A percentile compares a stretch with the other conserved stretches of the same genome.
Evolutionary conservation across 257 asterid species (phyloP).

Genomic region (Thymus quinquecostatus): DNA sequence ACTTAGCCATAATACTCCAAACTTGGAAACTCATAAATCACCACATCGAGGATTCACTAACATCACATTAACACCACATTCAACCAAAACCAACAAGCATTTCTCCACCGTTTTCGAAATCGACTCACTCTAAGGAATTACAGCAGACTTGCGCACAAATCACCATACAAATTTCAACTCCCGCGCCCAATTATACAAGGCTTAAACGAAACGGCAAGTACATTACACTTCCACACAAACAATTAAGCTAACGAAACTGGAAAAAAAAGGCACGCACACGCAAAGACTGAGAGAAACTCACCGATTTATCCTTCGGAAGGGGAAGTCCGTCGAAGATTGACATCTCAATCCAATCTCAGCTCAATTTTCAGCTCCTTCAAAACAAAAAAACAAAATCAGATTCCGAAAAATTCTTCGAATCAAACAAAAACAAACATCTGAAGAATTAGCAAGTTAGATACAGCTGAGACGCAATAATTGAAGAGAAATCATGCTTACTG

Average conservation of each 20-base stretch:
- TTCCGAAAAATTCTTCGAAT: constrained; percentile 12
- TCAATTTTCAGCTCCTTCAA: constrained; percentile 37
- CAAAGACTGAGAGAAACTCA: constrained; percentile 38
- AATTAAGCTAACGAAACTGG: constrained; percentile 6
- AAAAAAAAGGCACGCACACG: not conserved
- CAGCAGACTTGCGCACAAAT: not conserved
- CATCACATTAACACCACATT: not conserved
- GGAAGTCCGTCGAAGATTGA: constrained; percentile 92
- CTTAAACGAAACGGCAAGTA: constrained; percentile 9
- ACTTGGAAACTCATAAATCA: constrained; percentile 19
- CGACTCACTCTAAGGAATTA: constrained; percentile 15
- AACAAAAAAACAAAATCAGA: constrained; percentile 1
- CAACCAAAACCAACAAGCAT: constrained; percentile 15
- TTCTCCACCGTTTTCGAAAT: constrained; percentile 18
- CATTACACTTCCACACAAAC: constrained; percentile 12
- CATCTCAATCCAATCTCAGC: constrained; percentile 62
- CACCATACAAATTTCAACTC: constrained; percentile 5
- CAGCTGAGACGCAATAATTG: constrained; percentile 12
- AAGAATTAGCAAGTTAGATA: constrained; percentile 4
- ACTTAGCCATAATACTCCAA: constrained; percentile 7
- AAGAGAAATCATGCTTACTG: constrained; percentile 34
- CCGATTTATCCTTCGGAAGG: constrained; percentile 80
- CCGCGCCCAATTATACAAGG: constrained; percentile 6
- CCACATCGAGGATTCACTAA: constrained; percentile 13
- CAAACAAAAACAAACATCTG: not conserved